Evolutionary conservation across 306 rosid species (phyloP).

Genomic region (Dryas alaskensis): DNA sequence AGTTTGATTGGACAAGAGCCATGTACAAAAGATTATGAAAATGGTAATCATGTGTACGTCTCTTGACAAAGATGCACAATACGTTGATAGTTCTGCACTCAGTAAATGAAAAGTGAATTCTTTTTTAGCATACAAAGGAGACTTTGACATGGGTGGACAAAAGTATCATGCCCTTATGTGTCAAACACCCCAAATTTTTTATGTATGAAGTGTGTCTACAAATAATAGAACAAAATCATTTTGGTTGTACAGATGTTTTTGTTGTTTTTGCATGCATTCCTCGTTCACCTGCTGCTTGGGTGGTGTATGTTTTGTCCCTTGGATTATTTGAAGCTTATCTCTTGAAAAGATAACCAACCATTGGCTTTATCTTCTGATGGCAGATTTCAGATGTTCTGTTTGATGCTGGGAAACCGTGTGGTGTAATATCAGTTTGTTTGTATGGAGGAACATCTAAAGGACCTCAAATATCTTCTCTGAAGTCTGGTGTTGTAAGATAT

Average conservation of each 20-base stretch:
- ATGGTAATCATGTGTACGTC: not conserved
- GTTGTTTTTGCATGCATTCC: not conserved
- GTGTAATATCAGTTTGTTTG: slow-evolving; percentile 68
- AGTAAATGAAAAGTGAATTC: not conserved
- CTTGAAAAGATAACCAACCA: slow-evolving; percentile 6
- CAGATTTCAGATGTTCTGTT: slow-evolving; percentile 87
- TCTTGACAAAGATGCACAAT: not conserved
- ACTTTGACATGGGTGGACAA: not conserved
- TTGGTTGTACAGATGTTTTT: not conserved
- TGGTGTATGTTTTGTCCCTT: not conserved
- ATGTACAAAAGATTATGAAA: not conserved
- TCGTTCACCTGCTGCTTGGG: not conserved
- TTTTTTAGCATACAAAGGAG: not conserved
- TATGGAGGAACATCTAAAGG: slow-evolving; percentile 94
- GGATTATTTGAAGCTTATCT: not conserved
- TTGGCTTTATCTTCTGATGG: slow-evolving; percentile 27
- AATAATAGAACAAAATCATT: not conserved
- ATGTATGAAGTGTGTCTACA: not conserved
- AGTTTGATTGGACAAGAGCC: not conserved
- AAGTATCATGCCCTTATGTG: not conserved
- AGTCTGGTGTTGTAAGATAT: slow-evolving; percentile 86
- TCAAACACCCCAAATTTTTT: not conserved
- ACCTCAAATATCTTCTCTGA: slow-evolving; percentile 71
- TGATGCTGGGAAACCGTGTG: slow-evolving; percentile 82
- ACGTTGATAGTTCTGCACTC: not conserved